Conservation (phyloP, 768 basidiomycete genomes). For the Lactarius akahatsu region DNA sequence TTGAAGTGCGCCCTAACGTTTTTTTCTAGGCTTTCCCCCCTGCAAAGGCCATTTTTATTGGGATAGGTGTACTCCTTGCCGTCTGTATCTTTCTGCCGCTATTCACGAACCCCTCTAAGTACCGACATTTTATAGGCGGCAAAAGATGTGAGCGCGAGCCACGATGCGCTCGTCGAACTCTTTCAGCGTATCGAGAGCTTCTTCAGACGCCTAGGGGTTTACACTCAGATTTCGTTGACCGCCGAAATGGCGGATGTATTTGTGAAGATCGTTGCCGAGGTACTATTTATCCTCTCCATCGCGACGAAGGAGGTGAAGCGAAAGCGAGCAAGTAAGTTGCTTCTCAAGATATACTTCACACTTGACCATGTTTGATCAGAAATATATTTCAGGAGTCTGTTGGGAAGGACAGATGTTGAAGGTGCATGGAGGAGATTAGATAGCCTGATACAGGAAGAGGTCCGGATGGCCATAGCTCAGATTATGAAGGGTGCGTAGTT, state of each 20-base stretch:
- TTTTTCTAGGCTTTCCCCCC: background rate
- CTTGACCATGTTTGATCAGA: background rate
- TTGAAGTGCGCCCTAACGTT: background rate
- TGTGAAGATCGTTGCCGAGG: slow-evolving; percentile 5
- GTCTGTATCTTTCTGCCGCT: background rate
- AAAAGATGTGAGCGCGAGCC: background rate
- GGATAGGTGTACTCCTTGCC: slow-evolving; percentile 11
- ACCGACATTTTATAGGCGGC: background rate
- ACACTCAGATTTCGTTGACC: background rate
- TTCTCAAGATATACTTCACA: too few species aligned
- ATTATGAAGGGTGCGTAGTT: background rate
- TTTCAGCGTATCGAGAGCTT: slow-evolving; percentile 4
- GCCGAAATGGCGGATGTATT: background rate
- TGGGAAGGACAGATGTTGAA: slow-evolving; percentile 5
- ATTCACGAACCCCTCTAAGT: background rate
- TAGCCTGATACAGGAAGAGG: background rate
- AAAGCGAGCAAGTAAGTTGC: slow-evolving; percentile 5
- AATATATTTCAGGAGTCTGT: slow-evolving; percentile 1
- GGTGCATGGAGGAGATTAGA: background rate
- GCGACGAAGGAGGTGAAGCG: slow-evolving; percentile 7
- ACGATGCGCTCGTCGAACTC: slow-evolving; percentile 7
- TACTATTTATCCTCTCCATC: slow-evolving; percentile 9
- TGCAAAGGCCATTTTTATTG: background rate
- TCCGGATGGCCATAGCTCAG: background rate
- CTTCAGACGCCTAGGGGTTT: slow-evolving; percentile 3